A percentile compares a stretch with the other conserved stretches of the same genome.
Conservation (phyloP, 495 filamentous ascomycete species). For the Aspergillus nidulans region DNA sequence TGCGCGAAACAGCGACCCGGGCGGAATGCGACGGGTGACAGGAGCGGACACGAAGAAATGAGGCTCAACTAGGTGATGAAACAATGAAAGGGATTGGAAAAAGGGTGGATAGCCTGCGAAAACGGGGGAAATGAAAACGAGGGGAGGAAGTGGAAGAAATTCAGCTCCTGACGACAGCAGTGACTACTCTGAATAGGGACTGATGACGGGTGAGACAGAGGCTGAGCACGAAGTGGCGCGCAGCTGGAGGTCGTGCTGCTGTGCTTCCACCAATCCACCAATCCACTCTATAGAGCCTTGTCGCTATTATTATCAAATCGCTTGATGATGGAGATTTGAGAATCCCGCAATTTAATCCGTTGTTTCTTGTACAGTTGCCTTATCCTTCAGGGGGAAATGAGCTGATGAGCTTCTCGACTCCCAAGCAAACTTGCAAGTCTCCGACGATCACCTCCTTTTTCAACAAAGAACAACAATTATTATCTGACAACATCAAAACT, state of each 20-base stretch:
- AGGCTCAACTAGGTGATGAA: background rate
- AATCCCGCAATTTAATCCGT: background rate
- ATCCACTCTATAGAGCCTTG: background rate
- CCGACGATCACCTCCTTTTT: background rate
- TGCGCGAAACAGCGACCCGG: conserved; percentile 6
- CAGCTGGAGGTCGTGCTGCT: background rate
- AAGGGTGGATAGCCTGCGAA: background rate
- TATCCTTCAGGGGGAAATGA: background rate
- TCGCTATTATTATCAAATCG: background rate
- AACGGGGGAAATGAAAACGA: conserved; percentile 1
- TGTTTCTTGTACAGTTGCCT: background rate
- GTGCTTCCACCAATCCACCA: background rate
- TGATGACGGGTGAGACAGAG: conserved; percentile 16
- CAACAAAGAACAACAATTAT: no score
- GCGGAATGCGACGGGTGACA: background rate
- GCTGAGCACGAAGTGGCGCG: conserved; percentile 5
- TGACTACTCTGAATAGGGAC: background rate
- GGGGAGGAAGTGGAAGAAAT: conserved; percentile 1
- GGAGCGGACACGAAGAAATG: background rate
- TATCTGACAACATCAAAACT: no score
- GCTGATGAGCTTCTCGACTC: background rate
- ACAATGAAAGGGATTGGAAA: conserved; percentile 4
- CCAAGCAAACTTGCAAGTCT: background rate
- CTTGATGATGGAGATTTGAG: background rate
- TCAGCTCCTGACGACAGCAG: background rate